Conservation (phyloP, 2,329 filamentous ascomycete species). For the Sclerotinia trifoliorum region DNA sequence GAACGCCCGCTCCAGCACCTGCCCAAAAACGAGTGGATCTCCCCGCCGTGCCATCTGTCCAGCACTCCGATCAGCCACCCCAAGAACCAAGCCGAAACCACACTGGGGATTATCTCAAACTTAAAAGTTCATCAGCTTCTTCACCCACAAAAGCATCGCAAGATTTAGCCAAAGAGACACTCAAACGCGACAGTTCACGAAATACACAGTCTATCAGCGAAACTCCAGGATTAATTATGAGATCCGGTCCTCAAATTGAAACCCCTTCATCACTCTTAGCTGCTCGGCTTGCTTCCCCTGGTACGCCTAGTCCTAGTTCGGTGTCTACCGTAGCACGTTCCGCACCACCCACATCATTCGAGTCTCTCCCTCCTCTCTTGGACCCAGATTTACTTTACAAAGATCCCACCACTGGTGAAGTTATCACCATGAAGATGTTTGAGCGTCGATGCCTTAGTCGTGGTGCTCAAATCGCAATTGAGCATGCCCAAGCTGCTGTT, state of each 20-base stretch:
- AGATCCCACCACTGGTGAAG: constrained; percentile 3
- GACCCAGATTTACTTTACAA: neutral
- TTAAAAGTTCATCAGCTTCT: neutral
- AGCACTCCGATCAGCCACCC: neutral
- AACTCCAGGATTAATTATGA: neutral
- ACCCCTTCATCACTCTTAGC: neutral
- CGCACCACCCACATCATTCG: neutral
- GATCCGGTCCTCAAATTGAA: neutral
- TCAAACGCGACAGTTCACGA: neutral
- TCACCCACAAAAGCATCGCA: neutral
- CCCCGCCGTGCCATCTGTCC: neutral
- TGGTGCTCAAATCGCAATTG: neutral
- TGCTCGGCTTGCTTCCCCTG: neutral
- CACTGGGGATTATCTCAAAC: neutral
- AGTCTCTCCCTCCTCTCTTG: constrained; percentile 4
- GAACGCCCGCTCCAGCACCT: neutral
- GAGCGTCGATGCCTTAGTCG: constrained; percentile 9
- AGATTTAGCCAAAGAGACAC: neutral
- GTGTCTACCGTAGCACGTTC: neutral
- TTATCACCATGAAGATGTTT: constrained; percentile 10
- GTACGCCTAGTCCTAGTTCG: neutral
- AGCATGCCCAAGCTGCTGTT: neutral
- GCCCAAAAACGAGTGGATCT: neutral
- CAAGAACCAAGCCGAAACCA: neutral
- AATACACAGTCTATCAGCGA: neutral